Percentiles rank a stretch among this genome's conserved stretches.
These are phyloP conservation scores for Wickerhamomyces kurtzmanii DNA, from an alignment of 805 yeast genomes.

Conservation along the genomic window DNA sequence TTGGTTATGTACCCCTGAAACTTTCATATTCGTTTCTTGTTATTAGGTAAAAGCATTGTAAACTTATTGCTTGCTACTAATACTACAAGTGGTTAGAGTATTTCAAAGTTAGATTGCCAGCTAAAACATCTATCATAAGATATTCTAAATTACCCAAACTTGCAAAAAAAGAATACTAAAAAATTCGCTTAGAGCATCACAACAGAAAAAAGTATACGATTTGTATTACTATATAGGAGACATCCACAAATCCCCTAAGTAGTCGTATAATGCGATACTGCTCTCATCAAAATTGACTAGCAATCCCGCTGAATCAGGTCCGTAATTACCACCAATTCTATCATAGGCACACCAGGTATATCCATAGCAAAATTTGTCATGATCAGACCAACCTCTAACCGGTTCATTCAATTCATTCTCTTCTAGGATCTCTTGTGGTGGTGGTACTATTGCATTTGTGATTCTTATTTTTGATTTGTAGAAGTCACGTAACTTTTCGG, in stretches of 20 bases:
- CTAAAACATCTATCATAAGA: too few species aligned
- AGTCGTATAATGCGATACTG: constrained; percentile 12
- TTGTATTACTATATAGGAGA: too few species aligned
- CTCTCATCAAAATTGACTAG: constrained; percentile 6
- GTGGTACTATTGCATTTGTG: constrained; percentile 29
- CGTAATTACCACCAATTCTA: constrained; percentile 22
- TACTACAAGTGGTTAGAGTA: too few species aligned
- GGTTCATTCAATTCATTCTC: constrained; percentile 22
- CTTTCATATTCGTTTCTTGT: too few species aligned
- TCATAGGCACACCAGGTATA: constrained; percentile 40
- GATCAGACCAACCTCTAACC: constrained; percentile 30
- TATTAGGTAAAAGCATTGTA: too few species aligned
- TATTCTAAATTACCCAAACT: too few species aligned
- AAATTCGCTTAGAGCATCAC: too few species aligned
- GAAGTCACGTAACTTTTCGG: constrained; percentile 17
- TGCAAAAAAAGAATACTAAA: too few species aligned
- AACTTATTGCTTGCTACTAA: too few species aligned
- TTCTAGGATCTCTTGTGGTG: constrained; percentile 18
- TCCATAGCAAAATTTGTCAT: constrained; percentile 23
- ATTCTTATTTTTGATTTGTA: constrained; percentile 23
- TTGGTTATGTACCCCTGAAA: too few species aligned
- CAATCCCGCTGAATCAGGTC: constrained; percentile 6
- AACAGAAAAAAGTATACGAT: too few species aligned
- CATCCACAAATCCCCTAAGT: constrained; percentile 17
- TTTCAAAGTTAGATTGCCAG: too few species aligned